A percentile compares a stretch with the other conserved stretches of the same genome.
Evolutionary conservation across 2,329 filamentous ascomycete species (phyloP).

Genomic region (Pezicula rhizophila): DNA sequence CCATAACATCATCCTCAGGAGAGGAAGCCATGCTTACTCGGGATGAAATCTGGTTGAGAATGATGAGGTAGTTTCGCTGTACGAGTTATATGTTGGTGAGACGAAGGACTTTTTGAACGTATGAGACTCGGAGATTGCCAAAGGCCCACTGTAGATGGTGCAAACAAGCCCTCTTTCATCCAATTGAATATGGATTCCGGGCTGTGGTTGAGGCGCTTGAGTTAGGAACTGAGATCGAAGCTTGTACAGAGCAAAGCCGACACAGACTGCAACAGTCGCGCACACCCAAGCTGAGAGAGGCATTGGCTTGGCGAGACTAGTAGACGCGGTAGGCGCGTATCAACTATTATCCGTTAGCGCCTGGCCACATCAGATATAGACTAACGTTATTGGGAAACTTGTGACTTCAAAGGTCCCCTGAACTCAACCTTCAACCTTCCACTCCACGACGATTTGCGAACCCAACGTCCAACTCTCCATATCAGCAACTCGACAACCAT

Average conservation of each 20-base stretch:
- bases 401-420: background rate
- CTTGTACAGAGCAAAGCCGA: no score
- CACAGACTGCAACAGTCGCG: no score
- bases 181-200: no score
- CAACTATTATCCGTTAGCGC: no score
- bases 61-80: background rate
- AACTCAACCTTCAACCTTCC: background rate
- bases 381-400: background rate
- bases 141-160: no score
- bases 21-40: conserved; percentile 10
- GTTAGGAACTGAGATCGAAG: no score
- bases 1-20: conserved; percentile 24
- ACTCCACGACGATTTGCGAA: background rate
- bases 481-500: background rate
- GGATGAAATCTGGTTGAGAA: background rate
- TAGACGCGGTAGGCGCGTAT: background rate
- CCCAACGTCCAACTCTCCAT: background rate
- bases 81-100: background rate
- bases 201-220: no score
- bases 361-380: background rate
- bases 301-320: background rate
- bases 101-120: no score
- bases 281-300: no score
- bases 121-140: no score
- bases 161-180: no score